A percentile compares a stretch with the other conserved stretches of the same genome.
These are phyloP conservation scores for Anastatica hierochuntica DNA, from an alignment of 345 rosid genomes.

Conservation along the genomic window DNA sequence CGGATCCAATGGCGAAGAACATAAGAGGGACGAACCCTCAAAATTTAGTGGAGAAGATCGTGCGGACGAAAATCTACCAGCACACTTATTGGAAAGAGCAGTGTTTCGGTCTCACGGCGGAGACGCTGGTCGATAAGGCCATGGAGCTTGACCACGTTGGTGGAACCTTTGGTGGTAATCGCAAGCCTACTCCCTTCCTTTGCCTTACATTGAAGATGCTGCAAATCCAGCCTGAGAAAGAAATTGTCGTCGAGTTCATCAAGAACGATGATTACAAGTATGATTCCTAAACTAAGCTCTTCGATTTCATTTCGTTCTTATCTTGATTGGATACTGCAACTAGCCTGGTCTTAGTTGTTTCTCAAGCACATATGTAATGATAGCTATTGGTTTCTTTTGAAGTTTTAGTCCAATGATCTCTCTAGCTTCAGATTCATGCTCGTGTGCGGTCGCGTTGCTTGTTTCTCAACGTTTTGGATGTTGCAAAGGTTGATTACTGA, in stretches of 20 bases:
- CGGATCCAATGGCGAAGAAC: constrained; percentile 79
- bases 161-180: constrained; percentile 42
- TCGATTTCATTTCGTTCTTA: no score
- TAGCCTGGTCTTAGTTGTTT: no score
- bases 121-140: constrained; percentile 83
- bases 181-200: constrained; percentile 78
- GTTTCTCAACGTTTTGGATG: no score
- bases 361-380: no score
- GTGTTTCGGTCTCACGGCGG: constrained; percentile 83
- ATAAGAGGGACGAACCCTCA: constrained; percentile 42
- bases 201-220: constrained; percentile 84
- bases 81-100: constrained; percentile 91
- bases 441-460: no score
- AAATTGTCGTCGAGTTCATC: constrained; percentile 52
- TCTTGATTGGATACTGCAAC: no score
- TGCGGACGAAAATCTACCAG: constrained; percentile 68
- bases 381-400: no score
- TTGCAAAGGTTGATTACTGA: constrained; percentile 12
- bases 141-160: constrained; percentile 92
- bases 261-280: constrained; percentile 96
- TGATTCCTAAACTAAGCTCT: background rate
- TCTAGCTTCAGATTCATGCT: constrained; percentile 51
- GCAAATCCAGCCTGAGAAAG: constrained; percentile 87
- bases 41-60: constrained; percentile 57
- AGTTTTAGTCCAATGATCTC: no score